Conservation (phyloP, 2,329 filamentous ascomycete genomes). For the Grosmannia serpens region DNA sequence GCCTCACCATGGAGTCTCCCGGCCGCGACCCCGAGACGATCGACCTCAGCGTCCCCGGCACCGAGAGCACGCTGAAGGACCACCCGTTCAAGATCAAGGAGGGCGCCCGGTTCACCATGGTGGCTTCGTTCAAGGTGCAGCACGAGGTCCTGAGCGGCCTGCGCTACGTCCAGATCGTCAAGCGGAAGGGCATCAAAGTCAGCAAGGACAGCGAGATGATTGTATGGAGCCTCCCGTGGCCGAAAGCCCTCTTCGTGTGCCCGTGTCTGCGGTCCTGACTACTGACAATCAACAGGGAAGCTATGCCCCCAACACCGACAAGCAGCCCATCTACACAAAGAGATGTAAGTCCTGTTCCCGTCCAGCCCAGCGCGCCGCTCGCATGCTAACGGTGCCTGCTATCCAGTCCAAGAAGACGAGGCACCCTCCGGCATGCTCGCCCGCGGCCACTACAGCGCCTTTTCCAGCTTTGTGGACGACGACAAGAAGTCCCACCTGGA, state of each 20-base stretch:
- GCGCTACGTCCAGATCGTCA: conserved; percentile 91
- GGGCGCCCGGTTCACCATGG: conserved; percentile 87
- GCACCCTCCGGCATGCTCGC: conserved; percentile 84
- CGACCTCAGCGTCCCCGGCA: conserved; percentile 65
- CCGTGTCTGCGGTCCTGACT: not conserved
- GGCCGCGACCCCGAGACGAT: conserved; percentile 80
- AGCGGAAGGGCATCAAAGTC: conserved; percentile 74
- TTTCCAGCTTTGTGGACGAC: conserved; percentile 88
- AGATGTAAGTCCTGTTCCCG: conserved; percentile 54
- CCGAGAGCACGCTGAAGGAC: conserved; percentile 68
- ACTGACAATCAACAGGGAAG: conserved; percentile 52
- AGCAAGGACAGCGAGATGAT: conserved; percentile 98
- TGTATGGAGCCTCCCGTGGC: conserved; percentile 39
- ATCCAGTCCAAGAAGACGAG: conserved; percentile 74
- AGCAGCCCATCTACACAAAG: conserved; percentile 78
- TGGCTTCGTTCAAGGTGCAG: conserved; percentile 87
- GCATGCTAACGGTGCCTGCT: not conserved
- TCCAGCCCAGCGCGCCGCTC: not conserved
- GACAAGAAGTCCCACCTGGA: conserved; percentile 81
- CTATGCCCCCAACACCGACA: conserved; percentile 84
- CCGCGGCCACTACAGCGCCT: conserved; percentile 80
- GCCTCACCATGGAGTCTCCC: conserved; percentile 75
- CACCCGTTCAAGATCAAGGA: conserved; percentile 98
- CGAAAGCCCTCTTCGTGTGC: not conserved
- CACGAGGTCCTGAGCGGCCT: conserved; percentile 90